Evolutionary conservation across 805 yeast species (phyloP).

Genomic region (Kodamaea laetipori): DNA sequence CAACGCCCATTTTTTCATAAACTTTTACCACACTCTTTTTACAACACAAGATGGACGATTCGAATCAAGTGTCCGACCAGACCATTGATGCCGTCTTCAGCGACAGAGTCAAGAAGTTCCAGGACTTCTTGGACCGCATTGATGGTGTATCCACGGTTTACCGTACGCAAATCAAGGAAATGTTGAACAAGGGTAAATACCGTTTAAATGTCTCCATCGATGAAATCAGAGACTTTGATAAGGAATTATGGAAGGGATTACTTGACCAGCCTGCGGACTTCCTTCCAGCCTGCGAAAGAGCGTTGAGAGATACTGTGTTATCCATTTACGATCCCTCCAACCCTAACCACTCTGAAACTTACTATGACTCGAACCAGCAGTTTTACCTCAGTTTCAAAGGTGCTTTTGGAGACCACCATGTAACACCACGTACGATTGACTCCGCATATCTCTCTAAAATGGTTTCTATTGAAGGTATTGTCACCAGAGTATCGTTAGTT

Average conservation of each 20-base stretch:
- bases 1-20: slow-evolving; percentile 9
- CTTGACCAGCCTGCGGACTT: slow-evolving; percentile 77
- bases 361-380: slow-evolving; percentile 56
- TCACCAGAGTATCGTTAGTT: slow-evolving; percentile 88
- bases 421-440: slow-evolving; percentile 84
- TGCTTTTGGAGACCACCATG: slow-evolving; percentile 83
- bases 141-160: slow-evolving; percentile 59
- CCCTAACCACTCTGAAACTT: slow-evolving; percentile 43
- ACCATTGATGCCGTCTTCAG: slow-evolving; percentile 56
- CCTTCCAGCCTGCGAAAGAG: slow-evolving; percentile 87
- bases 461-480: slow-evolving; percentile 92
- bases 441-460: slow-evolving; percentile 76
- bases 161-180: slow-evolving; percentile 66
- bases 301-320: slow-evolving; percentile 75
- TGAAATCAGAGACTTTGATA: slow-evolving; percentile 83
- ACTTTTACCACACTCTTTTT: slow-evolving; percentile 1
- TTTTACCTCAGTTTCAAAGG: slow-evolving; percentile 84
- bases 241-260: slow-evolving; percentile 74
- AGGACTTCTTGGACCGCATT: slow-evolving; percentile 72
- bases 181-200: slow-evolving; percentile 66
- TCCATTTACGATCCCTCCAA: slow-evolving; percentile 68
- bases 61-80: slow-evolving; percentile 24
- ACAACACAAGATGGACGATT: slow-evolving; percentile 24
- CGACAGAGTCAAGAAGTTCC: slow-evolving; percentile 85
- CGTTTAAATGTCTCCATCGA: slow-evolving; percentile 79